Base-by-base conservation (phyloP, 2,329 filamentous ascomycete genomes). In the Falciphora oryzae region DNA sequence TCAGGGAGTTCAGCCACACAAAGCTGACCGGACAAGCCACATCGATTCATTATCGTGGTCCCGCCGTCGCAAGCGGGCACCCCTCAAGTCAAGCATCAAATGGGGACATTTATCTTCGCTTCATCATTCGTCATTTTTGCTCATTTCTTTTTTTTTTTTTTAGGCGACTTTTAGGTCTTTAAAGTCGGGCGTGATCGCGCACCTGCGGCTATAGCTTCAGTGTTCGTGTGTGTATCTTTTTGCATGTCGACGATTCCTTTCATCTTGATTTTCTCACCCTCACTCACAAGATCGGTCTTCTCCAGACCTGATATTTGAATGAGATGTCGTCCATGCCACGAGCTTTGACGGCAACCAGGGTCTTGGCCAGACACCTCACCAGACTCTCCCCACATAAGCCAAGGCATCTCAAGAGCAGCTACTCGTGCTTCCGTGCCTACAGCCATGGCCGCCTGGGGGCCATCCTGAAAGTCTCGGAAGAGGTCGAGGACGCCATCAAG, bases 401-500 rank as follows among this genome's bases (percentile, higher is more conserved):
- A 25, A 25, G 8, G 10, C n/a, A 25, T 53, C 18, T 53, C 44
- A 53, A 53, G 22, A 53, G 44, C 44, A 25, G 44, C 44, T n/a
- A 53, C 44, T 25, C 44, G 44, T 11, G 44, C 44, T 53, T 53
- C 44, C 44, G 22, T 35, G 22, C 28, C 25, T 28, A 44, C 25
- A 53, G 60, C 27, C 38, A 28, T 58, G 57, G 38, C 27, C 27
- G 22, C 53, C 61, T 63, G 28, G 61, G 50, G n/a, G 22, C 25
- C 11, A 29, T 63, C 56, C 31, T 63, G 18, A 63, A 59, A 28
- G 81, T 97, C 57, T 93, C 92, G 1, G 89, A 94, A 62, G 94
- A 98, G 76, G 89, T 99, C 16, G 80, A 83, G 63, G 87, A 92
- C 73, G 94, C 93, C 56, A 76, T 97, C 61, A 81, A 85, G 57